These are phyloP conservation scores for Pistacia atlantica DNA, from an alignment of 345 rosid species.

Conservation along the genomic window DNA sequence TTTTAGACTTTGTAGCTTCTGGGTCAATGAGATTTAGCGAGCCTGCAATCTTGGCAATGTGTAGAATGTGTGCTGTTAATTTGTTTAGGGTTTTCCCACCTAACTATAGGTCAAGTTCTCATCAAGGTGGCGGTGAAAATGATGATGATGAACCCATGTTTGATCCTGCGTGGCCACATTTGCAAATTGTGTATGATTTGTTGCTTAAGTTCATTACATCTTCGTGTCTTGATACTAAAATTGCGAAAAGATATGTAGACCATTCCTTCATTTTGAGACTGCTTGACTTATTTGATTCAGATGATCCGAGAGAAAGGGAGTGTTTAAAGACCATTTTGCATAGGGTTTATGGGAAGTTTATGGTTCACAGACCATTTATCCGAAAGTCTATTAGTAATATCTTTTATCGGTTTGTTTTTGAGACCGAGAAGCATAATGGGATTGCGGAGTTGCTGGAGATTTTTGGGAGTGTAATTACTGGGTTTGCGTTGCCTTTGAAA, in stretches of 20 bases:
- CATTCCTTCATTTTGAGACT: constrained; percentile 77
- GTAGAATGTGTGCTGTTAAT: constrained; percentile 88
- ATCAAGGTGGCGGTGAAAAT: constrained; percentile 43
- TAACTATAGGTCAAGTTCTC: constrained; percentile 47
- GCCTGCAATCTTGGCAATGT: constrained; percentile 73
- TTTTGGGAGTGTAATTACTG: constrained; percentile 80
- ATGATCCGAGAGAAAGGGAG: constrained; percentile 88
- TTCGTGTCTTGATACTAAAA: constrained; percentile 66
- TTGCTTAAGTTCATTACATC: constrained; percentile 74
- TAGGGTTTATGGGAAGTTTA: constrained; percentile 77
- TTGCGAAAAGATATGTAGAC: constrained; percentile 81
- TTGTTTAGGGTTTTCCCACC: constrained; percentile 79
- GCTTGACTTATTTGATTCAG: constrained; percentile 79
- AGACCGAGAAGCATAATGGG: constrained; percentile 82
- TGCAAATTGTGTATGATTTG: constrained; percentile 82
- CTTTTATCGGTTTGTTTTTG: constrained; percentile 71
- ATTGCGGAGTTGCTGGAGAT: constrained; percentile 84
- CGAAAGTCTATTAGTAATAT: constrained; percentile 77
- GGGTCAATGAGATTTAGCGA: constrained; percentile 70
- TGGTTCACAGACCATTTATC: constrained; percentile 88
- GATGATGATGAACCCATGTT: constrained; percentile 78
- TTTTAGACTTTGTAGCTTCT: constrained; percentile 69
- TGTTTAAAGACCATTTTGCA: constrained; percentile 77
- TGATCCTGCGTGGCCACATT: constrained; percentile 90
- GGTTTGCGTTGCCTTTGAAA: constrained; percentile 84